Percentiles rank a stretch among this genome's conserved stretches.
Conservation (phyloP, 306 rosid species). For the Pterocarpus macrocarpus region DNA sequence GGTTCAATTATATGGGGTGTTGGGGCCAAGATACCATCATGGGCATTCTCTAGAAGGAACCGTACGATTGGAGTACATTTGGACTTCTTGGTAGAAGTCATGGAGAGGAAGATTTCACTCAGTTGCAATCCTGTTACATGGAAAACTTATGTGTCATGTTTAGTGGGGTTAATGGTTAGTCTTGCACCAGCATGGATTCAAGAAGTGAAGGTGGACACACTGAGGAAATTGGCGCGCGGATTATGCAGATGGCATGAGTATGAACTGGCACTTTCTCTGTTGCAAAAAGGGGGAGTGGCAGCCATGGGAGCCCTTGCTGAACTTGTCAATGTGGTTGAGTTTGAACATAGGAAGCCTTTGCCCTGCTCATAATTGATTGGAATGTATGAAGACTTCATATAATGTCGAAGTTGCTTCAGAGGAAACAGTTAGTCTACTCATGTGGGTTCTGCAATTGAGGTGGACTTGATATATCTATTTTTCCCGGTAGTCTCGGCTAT, state of each 20-base stretch:
- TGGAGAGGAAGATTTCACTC: conserved; percentile 73
- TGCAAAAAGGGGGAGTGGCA: conserved; percentile 72
- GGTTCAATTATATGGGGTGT: conserved; percentile 78
- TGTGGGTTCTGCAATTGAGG: no score
- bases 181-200: conserved; percentile 71
- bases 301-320: conserved; percentile 79
- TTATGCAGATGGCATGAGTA: conserved; percentile 72
- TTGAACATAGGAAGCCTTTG: conserved; percentile 24
- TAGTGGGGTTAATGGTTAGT: conserved; percentile 69
- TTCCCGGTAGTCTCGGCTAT: no score
- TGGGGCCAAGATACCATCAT: conserved; percentile 57
- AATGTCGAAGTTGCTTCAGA: conserved; percentile 1
- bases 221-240: conserved; percentile 65
- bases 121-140: conserved; percentile 72
- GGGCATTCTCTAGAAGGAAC: conserved; percentile 57
- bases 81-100: conserved; percentile 74
- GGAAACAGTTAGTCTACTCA: background rate
- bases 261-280: conserved; percentile 75
- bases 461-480: no score
- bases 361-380: conserved; percentile 1
- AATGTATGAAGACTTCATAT: background rate
- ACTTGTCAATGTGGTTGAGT: conserved; percentile 51
- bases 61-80: conserved; percentile 61
- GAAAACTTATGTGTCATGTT: conserved; percentile 73
- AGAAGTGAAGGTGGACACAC: conserved; percentile 64